phyloP scores from a whole-genome alignment of 108 stramenopile species.

The Stephanodiscus minutulus region DNA sequence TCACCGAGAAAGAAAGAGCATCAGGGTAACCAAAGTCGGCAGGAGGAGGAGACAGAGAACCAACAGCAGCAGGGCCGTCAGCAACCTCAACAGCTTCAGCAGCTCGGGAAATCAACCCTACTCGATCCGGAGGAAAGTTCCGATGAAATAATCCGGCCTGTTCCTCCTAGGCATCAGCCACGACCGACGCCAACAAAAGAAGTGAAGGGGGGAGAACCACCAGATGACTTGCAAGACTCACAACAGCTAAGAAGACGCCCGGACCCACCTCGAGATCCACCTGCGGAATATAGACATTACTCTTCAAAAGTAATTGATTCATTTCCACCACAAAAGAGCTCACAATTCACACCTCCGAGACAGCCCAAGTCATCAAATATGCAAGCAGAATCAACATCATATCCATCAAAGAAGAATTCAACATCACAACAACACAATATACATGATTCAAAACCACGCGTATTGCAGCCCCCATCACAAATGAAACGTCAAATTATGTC shows the following conservation, averaged over 20 bases:
- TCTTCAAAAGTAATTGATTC: conserved; percentile 5
- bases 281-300: conserved; percentile 18
- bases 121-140: no score
- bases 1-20: not conserved
- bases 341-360: not conserved
- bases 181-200: not conserved
- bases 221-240: not conserved
- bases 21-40: not conserved
- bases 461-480: conserved; percentile 16
- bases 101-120: not conserved
- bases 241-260: conserved; percentile 13
- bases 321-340: not conserved
- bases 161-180: not conserved
- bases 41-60: not conserved
- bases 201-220: conserved; percentile 6
- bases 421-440: not conserved
- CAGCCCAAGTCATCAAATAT: not conserved
- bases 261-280: conserved; percentile 30
- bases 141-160: no score
- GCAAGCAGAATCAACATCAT: not conserved
- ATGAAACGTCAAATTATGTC: not conserved
- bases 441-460: not conserved
- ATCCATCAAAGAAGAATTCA: not conserved
- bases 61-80: not conserved
- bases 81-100: conserved; percentile 7